Evolutionary conservation across 495 filamentous ascomycete species (phyloP).

Genomic region (Letharia columbiana): DNA sequence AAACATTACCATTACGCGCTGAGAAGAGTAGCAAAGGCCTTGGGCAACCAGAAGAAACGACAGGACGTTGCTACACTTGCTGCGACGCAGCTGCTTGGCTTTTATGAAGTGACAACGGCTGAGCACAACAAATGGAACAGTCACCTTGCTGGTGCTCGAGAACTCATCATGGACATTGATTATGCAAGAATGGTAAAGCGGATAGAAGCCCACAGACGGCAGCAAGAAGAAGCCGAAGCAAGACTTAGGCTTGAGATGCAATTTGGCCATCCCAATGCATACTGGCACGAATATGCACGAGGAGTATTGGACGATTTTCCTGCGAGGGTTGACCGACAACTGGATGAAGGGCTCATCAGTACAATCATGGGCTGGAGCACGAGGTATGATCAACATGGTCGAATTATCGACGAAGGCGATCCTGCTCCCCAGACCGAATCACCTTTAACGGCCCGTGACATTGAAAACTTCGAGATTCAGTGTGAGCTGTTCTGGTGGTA

Average conservation of each 20-base stretch:
- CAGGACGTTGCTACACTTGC: conserved; percentile 74
- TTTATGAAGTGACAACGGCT: conserved; percentile 89
- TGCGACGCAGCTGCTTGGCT: conserved; percentile 78
- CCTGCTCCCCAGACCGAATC: conserved; percentile 26
- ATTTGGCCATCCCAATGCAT: conserved; percentile 1
- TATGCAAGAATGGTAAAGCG: conserved; percentile 62
- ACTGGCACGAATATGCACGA: conserved; percentile 12
- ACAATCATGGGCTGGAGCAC: conserved; percentile 37
- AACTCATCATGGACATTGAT: conserved; percentile 76
- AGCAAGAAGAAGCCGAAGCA: conserved; percentile 17
- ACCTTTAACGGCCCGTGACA: conserved; percentile 57
- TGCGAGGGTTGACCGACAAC: conserved; percentile 34
- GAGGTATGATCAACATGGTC: conserved; percentile 40
- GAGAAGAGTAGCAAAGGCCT: conserved; percentile 63
- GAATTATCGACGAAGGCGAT: conserved; percentile 29
- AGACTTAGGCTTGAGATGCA: not conserved
- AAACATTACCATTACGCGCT: conserved; percentile 89
- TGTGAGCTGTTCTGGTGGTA: conserved; percentile 97
- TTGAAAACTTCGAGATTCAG: conserved; percentile 69
- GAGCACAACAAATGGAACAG: conserved; percentile 95
- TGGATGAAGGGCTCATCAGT: conserved; percentile 40
- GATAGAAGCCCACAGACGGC: conserved; percentile 44
- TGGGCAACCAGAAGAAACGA: conserved; percentile 62
- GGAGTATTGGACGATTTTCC: conserved; percentile 27
- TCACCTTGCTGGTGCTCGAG: conserved; percentile 75